Percentiles rank a stretch among this genome's conserved stretches.
Evolutionary conservation across 2,329 filamentous ascomycete genomes (phyloP).

Genomic region (Stemphylium vesicarium): DNA sequence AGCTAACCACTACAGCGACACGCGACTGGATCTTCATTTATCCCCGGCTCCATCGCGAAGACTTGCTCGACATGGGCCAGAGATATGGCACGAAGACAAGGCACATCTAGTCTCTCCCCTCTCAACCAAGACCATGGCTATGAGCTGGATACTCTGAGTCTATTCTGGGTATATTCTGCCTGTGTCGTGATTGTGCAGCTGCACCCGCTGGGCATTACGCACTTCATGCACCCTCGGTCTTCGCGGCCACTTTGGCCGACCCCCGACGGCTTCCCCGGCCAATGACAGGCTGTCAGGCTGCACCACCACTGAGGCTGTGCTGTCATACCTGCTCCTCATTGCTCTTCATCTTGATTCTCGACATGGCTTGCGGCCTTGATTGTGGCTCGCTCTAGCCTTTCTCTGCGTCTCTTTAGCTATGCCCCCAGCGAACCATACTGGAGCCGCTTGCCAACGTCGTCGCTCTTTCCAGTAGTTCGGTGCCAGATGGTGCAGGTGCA

Average conservation of each 20-base stretch:
- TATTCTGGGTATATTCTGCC: not conserved
- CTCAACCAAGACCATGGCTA: no score
- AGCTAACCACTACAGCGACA: not conserved
- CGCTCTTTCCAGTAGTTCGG: no score
- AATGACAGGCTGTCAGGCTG: slow-evolving; percentile 18
- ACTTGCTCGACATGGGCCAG: not conserved
- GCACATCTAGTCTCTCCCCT: no score
- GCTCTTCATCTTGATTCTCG: no score
- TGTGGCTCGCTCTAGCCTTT: not conserved
- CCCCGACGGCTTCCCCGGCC: slow-evolving; percentile 14
- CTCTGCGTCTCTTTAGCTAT: not conserved
- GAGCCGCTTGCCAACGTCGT: not conserved
- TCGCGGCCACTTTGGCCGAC: slow-evolving; percentile 7
- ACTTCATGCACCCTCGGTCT: slow-evolving; percentile 17
- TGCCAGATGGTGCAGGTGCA: not conserved
- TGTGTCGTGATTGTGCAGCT: no score
- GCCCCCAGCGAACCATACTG: slow-evolving; percentile 2
- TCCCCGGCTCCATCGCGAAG: no score
- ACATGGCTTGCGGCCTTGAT: no score
- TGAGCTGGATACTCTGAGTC: not conserved
- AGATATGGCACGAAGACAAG: no score
- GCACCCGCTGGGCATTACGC: slow-evolving; percentile 19
- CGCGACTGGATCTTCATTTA: no score
- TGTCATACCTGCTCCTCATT: not conserved
- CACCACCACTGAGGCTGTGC: slow-evolving; percentile 27